Percentiles rank a stretch among this genome's conserved stretches.
Evolutionary conservation across 2,329 filamentous ascomycete species (phyloP).

Genomic region (Cordyceps militaris): DNA sequence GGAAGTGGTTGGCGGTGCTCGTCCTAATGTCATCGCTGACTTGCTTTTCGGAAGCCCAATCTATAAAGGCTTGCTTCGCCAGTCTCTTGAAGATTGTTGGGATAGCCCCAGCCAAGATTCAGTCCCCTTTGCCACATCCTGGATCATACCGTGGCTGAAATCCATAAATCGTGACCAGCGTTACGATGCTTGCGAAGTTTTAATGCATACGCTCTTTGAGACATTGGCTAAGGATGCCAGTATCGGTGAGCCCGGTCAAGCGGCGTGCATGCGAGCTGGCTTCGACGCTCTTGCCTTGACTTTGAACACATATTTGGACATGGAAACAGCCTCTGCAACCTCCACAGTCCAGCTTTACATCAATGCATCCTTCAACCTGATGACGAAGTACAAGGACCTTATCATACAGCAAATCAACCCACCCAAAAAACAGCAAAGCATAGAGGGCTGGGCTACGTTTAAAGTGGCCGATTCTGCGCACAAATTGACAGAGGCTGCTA

Average conservation of each 20-base stretch:
- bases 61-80: slow-evolving; percentile 53
- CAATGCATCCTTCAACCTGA: slow-evolving; percentile 58
- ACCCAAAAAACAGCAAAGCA: slow-evolving; percentile 17
- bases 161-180: slow-evolving; percentile 72
- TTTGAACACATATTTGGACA: slow-evolving; percentile 47
- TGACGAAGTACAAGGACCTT: slow-evolving; percentile 54
- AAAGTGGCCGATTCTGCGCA: slow-evolving; percentile 38
- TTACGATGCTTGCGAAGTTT: slow-evolving; percentile 71
- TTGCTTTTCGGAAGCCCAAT: slow-evolving; percentile 69
- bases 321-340: slow-evolving; percentile 35
- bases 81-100: slow-evolving; percentile 46
- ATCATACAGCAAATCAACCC: slow-evolving; percentile 38
- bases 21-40: slow-evolving; percentile 74
- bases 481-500: slow-evolving; percentile 46
- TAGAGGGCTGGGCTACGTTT: slow-evolving; percentile 33
- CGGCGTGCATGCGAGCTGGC: slow-evolving; percentile 57
- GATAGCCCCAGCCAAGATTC: slow-evolving; percentile 37
- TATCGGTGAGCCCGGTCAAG: slow-evolving; percentile 50
- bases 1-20: slow-evolving; percentile 77
- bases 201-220: slow-evolving; percentile 68
- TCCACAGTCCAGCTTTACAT: slow-evolving; percentile 54
- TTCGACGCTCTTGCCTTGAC: slow-evolving; percentile 53
- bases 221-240: slow-evolving; percentile 48
- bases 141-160: slow-evolving; percentile 69
- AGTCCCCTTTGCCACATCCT: slow-evolving; percentile 62